A percentile compares a stretch with the other conserved stretches of the same genome.
phyloP scores from a whole-genome alignment of 2,329 filamentous ascomycete species.

The Torrubiella hemipterigena region DNA sequence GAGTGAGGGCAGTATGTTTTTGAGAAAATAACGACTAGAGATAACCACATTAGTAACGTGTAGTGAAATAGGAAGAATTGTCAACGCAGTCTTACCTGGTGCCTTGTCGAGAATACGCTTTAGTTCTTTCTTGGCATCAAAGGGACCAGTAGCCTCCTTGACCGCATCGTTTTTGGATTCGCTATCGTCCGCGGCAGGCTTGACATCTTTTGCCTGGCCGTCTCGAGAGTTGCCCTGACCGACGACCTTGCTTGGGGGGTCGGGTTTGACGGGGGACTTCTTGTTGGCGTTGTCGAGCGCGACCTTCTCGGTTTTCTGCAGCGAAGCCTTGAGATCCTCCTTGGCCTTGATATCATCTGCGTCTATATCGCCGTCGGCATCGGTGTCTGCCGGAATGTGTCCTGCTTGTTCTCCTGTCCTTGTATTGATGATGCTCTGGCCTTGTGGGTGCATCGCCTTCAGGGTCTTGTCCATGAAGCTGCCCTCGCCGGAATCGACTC shows the following conservation, averaged over 20 bases:
- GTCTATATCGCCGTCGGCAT: slow-evolving; percentile 42
- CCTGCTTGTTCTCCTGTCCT: slow-evolving; percentile 24
- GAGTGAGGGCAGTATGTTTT: slow-evolving; percentile 89
- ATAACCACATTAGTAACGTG: slow-evolving; percentile 3
- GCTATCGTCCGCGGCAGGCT: slow-evolving; percentile 7
- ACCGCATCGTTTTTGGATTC: slow-evolving; percentile 9
- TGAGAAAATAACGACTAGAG: slow-evolving; percentile 82
- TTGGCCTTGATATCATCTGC: slow-evolving; percentile 42
- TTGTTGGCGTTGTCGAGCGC: slow-evolving; percentile 58
- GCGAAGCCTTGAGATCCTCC: slow-evolving; percentile 42
- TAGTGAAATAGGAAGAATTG: neutral
- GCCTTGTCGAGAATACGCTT: slow-evolving; percentile 72
- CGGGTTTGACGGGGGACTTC: slow-evolving; percentile 50
- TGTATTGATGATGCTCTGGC: slow-evolving; percentile 27
- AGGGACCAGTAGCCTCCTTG: slow-evolving; percentile 33
- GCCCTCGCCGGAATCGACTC: slow-evolving; percentile 26
- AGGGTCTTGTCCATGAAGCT: slow-evolving; percentile 52
- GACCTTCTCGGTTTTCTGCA: slow-evolving; percentile 57
- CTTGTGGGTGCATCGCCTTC: slow-evolving; percentile 34
- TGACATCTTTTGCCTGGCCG: slow-evolving; percentile 30
- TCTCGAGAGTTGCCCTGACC: slow-evolving; percentile 46
- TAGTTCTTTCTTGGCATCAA: slow-evolving; percentile 58
- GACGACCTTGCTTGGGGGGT: slow-evolving; percentile 43
- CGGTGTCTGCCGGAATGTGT: slow-evolving; percentile 32
- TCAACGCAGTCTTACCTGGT: slow-evolving; percentile 62